phyloP scores from a whole-genome alignment of 2,329 filamentous ascomycete species.

The Zasmidium citrigriseum region DNA sequence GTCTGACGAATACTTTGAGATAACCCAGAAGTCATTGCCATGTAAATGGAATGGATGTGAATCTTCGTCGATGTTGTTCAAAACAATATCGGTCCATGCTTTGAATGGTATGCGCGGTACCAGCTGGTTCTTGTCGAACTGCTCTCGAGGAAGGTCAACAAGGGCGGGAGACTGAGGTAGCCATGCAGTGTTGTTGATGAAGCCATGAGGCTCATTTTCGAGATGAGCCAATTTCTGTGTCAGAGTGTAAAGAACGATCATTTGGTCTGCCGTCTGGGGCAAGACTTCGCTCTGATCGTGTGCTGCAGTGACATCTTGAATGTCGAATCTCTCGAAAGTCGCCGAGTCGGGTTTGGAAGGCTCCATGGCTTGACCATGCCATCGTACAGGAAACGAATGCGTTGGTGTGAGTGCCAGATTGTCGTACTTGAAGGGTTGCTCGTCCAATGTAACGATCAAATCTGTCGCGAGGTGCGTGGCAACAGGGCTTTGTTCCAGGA shows the following conservation, averaged over 20 bases:
- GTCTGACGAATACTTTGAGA: constrained; percentile 23
- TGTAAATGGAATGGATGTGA: constrained; percentile 53
- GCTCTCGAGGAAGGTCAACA: constrained; percentile 33
- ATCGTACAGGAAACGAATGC: constrained; percentile 38
- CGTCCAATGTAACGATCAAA: constrained; percentile 17
- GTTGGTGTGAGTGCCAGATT: constrained; percentile 44
- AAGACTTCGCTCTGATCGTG: constrained; percentile 22
- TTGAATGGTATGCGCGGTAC: constrained; percentile 31
- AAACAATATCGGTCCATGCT: constrained; percentile 49
- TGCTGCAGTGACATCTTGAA: constrained; percentile 12
- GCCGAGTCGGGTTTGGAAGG: constrained; percentile 21
- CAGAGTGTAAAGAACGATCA: constrained; percentile 49
- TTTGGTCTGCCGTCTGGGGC: constrained; percentile 39
- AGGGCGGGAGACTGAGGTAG: constrained; percentile 38
- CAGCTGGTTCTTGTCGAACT: constrained; percentile 50
- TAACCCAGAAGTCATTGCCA: constrained; percentile 33
- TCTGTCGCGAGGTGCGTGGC: neutral
- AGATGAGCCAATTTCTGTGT: constrained; percentile 47
- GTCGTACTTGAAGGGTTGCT: constrained; percentile 47
- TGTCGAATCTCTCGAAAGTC: constrained; percentile 11
- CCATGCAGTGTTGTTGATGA: constrained; percentile 53
- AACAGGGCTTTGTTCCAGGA: constrained; percentile 6
- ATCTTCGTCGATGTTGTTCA: constrained; percentile 55
- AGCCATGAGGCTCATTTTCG: constrained; percentile 47
- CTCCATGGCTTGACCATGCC: constrained; percentile 1